phyloP scores from a whole-genome alignment of 306 rosid species.

The Mimosa bimucronata region DNA sequence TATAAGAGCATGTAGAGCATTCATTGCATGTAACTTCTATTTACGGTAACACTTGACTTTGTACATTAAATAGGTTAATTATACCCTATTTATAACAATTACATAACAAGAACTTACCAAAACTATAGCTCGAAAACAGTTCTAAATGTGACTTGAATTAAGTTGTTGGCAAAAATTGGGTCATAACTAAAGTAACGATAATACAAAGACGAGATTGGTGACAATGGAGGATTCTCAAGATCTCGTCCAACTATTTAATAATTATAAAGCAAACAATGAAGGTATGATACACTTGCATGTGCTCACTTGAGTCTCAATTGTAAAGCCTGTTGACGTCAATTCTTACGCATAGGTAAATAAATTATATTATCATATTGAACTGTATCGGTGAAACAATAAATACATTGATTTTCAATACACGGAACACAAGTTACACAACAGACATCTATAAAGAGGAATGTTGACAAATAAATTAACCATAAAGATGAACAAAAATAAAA shows the following conservation, averaged over 20 bases:
- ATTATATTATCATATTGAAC: background rate
- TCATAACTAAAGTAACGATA: background rate
- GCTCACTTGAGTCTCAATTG: background rate
- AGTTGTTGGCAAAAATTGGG: background rate
- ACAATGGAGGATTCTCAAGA: background rate
- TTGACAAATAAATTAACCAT: background rate
- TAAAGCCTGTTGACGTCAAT: background rate
- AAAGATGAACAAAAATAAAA: background rate
- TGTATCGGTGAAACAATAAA: conserved; percentile 6
- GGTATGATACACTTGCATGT: background rate
- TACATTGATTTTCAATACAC: background rate
- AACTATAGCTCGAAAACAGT: no score
- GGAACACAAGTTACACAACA: background rate
- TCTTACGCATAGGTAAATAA: background rate
- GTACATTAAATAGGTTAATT: background rate
- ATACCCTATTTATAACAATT: no score
- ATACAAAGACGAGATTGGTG: background rate
- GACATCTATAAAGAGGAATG: background rate
- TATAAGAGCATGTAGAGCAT: background rate
- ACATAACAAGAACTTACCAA: no score
- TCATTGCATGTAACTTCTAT: background rate
- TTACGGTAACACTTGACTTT: background rate
- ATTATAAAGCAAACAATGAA: background rate
- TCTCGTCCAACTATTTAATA: background rate
- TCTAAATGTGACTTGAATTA: background rate